A percentile compares a stretch with the other conserved stretches of the same genome.
Evolutionary conservation across 2,329 filamentous ascomycete species (phyloP).

Genomic region (Hypoxylon sp.): DNA sequence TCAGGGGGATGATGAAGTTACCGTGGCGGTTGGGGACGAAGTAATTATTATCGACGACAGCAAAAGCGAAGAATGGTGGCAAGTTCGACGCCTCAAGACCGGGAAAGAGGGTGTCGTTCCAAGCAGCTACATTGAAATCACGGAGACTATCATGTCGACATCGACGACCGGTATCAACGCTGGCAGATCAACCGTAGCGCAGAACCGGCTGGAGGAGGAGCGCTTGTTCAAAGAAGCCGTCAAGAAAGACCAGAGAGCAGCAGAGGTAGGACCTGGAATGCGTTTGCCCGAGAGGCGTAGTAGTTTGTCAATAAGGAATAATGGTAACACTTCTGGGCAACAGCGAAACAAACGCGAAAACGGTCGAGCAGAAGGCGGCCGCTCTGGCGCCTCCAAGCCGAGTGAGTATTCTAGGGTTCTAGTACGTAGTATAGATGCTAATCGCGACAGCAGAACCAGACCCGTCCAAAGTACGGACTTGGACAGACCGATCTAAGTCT

Average conservation of each 20-base stretch:
- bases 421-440: slow-evolving; percentile 34
- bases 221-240: slow-evolving; percentile 84
- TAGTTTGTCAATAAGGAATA: slow-evolving; percentile 76
- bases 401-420: slow-evolving; percentile 67
- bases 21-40: slow-evolving; percentile 88
- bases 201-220: slow-evolving; percentile 83
- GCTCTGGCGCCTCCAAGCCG: slow-evolving; percentile 70
- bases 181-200: slow-evolving; percentile 76
- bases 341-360: slow-evolving; percentile 80
- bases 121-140: slow-evolving; percentile 94
- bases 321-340: slow-evolving; percentile 74
- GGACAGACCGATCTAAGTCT: slow-evolving; percentile 94
- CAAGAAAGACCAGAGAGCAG: slow-evolving; percentile 72
- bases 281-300: slow-evolving; percentile 81
- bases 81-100: slow-evolving; percentile 89
- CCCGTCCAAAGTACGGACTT: slow-evolving; percentile 82
- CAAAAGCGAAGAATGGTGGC: slow-evolving; percentile 99
- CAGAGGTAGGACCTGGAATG: slow-evolving; percentile 83
- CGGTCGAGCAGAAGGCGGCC: slow-evolving; percentile 67
- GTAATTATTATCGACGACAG: slow-evolving; percentile 89
- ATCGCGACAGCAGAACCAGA: slow-evolving; percentile 75
- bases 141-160: slow-evolving; percentile 70
- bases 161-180: slow-evolving; percentile 63
- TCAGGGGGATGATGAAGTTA: slow-evolving; percentile 96
- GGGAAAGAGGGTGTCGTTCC: slow-evolving; percentile 96